A percentile compares a stretch with the other conserved stretches of the same genome.
phyloP scores from a whole-genome alignment of 768 basidiomycete species.

The Pisolithus orientalis region DNA sequence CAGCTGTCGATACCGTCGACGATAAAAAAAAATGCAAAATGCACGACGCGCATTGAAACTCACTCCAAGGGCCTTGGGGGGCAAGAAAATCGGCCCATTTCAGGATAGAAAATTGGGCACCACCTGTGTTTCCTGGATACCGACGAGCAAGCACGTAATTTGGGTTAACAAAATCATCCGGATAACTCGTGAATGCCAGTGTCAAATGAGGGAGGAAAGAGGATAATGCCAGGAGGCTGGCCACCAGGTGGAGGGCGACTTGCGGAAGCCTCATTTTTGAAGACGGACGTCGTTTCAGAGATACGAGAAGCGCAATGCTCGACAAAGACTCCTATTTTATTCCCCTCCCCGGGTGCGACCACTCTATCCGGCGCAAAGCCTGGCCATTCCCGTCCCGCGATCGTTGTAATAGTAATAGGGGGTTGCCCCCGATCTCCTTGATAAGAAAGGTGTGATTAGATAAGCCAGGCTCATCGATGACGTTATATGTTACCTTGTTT shows the following conservation, averaged over 20 bases:
- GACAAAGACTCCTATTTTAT: too few species aligned
- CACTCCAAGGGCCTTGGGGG: conserved; percentile 50
- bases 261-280: background rate
- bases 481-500: background rate
- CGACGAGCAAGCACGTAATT: conserved; percentile 38
- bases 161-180: conserved; percentile 54
- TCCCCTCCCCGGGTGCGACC: too few species aligned
- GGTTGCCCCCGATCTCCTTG: too few species aligned
- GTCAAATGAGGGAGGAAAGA: background rate
- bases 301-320: background rate
- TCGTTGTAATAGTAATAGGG: background rate
- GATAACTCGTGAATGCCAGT: conserved; percentile 33
- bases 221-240: background rate
- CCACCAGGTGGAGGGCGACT: background rate
- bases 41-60: conserved; percentile 12
- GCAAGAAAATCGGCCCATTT: conserved; percentile 42
- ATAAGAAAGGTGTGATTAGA: background rate
- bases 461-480: background rate
- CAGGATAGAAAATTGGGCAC: conserved; percentile 41
- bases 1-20: conserved; percentile 27
- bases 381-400: too few species aligned
- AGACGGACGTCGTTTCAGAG: background rate
- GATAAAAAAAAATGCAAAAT: background rate
- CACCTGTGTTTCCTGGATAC: conserved; percentile 36
- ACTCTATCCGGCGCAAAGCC: too few species aligned